A percentile compares a stretch with the other conserved stretches of the same genome.
Evolutionary conservation across 768 basidiomycete genomes (phyloP).

Genomic region (Boletus tylopilopsis): DNA sequence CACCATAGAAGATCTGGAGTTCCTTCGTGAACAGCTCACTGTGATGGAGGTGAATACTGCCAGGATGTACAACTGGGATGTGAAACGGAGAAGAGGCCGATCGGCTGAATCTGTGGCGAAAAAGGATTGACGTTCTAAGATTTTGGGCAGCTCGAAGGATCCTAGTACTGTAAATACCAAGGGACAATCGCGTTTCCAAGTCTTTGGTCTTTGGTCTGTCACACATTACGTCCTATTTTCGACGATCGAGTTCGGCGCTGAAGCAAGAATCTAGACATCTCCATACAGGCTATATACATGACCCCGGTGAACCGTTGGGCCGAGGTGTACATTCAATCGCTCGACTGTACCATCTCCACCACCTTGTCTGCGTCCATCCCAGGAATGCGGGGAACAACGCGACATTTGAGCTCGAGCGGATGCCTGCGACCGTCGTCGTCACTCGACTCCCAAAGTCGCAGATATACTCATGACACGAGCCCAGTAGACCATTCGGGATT

Average conservation of each 20-base stretch:
- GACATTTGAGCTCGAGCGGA: slow-evolving; percentile 28
- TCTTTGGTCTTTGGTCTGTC: too few relatives aligned
- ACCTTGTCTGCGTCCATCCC: slow-evolving; percentile 14
- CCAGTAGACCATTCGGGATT: slow-evolving; percentile 27
- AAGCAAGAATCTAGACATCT: too few relatives aligned
- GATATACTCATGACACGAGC: slow-evolving; percentile 23
- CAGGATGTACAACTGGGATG: slow-evolving; percentile 95
- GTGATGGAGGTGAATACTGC: slow-evolving; percentile 97
- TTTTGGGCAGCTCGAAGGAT: too few relatives aligned
- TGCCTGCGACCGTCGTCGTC: slow-evolving; percentile 17
- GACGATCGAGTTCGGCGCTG: too few relatives aligned
- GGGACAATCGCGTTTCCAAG: too few relatives aligned
- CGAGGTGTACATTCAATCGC: slow-evolving; percentile 12
- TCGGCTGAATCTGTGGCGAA: slow-evolving; percentile 28
- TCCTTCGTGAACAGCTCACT: slow-evolving; percentile 90
- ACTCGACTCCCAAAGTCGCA: background rate
- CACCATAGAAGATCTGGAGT: slow-evolving; percentile 86
- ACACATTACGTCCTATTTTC: too few relatives aligned
- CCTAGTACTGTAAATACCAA: too few relatives aligned
- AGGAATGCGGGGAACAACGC: slow-evolving; percentile 21
- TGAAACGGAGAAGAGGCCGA: slow-evolving; percentile 70
- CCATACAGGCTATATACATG: too few relatives aligned
- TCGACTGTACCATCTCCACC: slow-evolving; percentile 8
- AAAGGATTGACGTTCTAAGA: slow-evolving; percentile 11
- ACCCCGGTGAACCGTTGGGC: too few relatives aligned